phyloP scores from a whole-genome alignment of 805 yeast genomes.

The Middelhovenomyces tepae region DNA sequence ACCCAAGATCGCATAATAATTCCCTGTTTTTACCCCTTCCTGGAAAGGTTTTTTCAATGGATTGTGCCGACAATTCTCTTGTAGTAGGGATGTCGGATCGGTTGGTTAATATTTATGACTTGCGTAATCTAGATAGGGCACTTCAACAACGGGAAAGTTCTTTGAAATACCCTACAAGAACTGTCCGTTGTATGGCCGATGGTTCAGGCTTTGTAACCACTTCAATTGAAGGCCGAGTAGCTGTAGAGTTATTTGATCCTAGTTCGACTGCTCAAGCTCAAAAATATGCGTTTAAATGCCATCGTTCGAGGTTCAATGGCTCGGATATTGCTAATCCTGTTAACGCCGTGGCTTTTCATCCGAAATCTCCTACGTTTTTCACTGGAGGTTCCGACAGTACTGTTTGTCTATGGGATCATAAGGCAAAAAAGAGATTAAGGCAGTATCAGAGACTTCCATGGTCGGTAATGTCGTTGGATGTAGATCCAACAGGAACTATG shows the following conservation, averaged over 20 bases:
- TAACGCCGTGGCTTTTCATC: slow-evolving; percentile 39
- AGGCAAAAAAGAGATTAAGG: slow-evolving; percentile 35
- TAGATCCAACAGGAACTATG: slow-evolving; percentile 24
- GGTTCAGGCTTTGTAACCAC: slow-evolving; percentile 53
- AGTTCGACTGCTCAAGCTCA: slow-evolving; percentile 32
- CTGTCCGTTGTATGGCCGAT: slow-evolving; percentile 45
- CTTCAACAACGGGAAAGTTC: slow-evolving; percentile 51
- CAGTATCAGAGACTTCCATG: slow-evolving; percentile 30
- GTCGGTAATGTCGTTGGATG: slow-evolving; percentile 36
- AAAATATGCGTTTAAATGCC: slow-evolving; percentile 77
- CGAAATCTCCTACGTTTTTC: slow-evolving; percentile 32
- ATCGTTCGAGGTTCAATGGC: slow-evolving; percentile 37
- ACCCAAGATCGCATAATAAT: slow-evolving; percentile 28
- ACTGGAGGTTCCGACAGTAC: slow-evolving; percentile 47
- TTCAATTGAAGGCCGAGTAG: slow-evolving; percentile 76
- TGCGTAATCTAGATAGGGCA: slow-evolving; percentile 38
- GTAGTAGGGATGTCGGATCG: slow-evolving; percentile 49
- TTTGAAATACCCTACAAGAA: slow-evolving; percentile 54
- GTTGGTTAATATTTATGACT: slow-evolving; percentile 48
- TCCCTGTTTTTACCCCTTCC: slow-evolving; percentile 24
- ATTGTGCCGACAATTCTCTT: slow-evolving; percentile 36
- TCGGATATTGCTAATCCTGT: slow-evolving; percentile 46
- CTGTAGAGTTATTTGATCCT: slow-evolving; percentile 58
- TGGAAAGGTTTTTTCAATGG: slow-evolving; percentile 56
- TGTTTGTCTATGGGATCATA: slow-evolving; percentile 44